phyloP scores from a whole-genome alignment of 805 yeast species.

The Blastobotrys americana region DNA sequence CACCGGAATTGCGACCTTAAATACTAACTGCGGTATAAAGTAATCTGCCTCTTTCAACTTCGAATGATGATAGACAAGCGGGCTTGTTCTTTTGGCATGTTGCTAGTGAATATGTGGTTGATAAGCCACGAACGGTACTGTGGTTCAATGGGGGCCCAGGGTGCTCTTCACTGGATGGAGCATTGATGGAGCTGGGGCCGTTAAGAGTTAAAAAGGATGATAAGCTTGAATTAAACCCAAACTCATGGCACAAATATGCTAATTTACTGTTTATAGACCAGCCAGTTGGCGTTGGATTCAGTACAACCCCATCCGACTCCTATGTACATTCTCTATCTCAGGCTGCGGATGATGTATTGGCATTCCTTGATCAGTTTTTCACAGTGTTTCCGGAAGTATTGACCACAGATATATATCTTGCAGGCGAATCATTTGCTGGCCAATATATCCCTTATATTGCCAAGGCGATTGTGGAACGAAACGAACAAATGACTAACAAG shows the following conservation, averaged over 20 bases:
- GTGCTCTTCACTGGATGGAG: slow-evolving; percentile 97
- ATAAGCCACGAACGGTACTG: slow-evolving; percentile 37
- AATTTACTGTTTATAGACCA: slow-evolving; percentile 87
- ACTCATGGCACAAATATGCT: slow-evolving; percentile 77
- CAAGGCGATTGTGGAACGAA: slow-evolving; percentile 45
- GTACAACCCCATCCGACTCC: slow-evolving; percentile 43
- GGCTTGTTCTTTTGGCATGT: slow-evolving; percentile 76
- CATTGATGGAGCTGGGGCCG: slow-evolving; percentile 88
- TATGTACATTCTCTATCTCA: slow-evolving; percentile 35
- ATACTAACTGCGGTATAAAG: too few relatives aligned
- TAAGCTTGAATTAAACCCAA: slow-evolving; percentile 48
- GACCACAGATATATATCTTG: slow-evolving; percentile 59
- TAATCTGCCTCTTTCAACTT: neutral
- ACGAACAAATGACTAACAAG: slow-evolving; percentile 26
- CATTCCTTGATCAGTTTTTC: slow-evolving; percentile 60
- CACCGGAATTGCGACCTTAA: slow-evolving; percentile 56
- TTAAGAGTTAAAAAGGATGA: slow-evolving; percentile 49
- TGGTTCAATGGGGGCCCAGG: slow-evolving; percentile 99
- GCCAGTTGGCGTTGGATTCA: slow-evolving; percentile 91
- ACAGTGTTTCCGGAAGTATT: slow-evolving; percentile 66
- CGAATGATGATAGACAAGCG: slow-evolving; percentile 44
- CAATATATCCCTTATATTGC: slow-evolving; percentile 92
- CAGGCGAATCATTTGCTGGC: slow-evolving; percentile 97
- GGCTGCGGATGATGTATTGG: slow-evolving; percentile 55
- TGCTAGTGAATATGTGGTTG: slow-evolving; percentile 27